A percentile compares a stretch with the other conserved stretches of the same genome.
Conservation (phyloP, 2,329 filamentous ascomycete genomes). For the Cladosporium austrohemisphaericum region DNA sequence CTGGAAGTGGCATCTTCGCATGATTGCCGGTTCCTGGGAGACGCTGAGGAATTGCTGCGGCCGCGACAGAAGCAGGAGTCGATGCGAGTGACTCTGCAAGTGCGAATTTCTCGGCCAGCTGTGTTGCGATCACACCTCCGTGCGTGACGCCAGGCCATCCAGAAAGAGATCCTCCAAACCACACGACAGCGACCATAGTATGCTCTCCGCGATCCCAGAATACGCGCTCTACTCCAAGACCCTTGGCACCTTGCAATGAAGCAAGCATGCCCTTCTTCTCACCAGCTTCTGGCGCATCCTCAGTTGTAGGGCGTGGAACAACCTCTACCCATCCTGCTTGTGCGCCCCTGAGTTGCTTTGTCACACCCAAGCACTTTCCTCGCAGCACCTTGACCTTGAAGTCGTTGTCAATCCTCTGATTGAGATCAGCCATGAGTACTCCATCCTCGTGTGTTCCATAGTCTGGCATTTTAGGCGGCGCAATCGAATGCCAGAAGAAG, state of each 20-base stretch:
- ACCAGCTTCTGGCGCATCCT: conserved; percentile 1
- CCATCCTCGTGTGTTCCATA: conserved; percentile 42
- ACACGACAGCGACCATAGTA: conserved; percentile 61
- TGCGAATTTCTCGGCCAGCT: conserved; percentile 67
- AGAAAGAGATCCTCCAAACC: conserved; percentile 59
- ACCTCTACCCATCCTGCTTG: conserved; percentile 34
- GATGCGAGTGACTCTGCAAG: conserved; percentile 57
- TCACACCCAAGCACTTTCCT: conserved; percentile 39
- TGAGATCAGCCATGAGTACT: conserved; percentile 41
- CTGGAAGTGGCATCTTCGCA: conserved; percentile 26
- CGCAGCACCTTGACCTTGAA: conserved; percentile 48
- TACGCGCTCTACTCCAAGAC: conserved; percentile 53
- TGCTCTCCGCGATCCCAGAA: conserved; percentile 60
- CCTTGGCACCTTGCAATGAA: conserved; percentile 38
- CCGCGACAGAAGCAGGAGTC: conserved; percentile 15
- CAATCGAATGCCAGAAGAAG: conserved; percentile 39
- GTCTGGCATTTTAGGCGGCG: conserved; percentile 42
- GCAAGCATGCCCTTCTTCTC: conserved; percentile 25
- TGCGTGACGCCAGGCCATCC: conserved; percentile 72
- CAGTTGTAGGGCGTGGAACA: conserved; percentile 18
- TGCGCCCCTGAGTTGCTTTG: conserved; percentile 29
- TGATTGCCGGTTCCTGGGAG: conserved; percentile 31
- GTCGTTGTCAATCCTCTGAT: conserved; percentile 42
- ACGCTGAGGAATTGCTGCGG: conserved; percentile 29
- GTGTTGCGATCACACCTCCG: conserved; percentile 65